phyloP scores from a whole-genome alignment of 208 protist species.

The Vickermania spadyakhi region DNA sequence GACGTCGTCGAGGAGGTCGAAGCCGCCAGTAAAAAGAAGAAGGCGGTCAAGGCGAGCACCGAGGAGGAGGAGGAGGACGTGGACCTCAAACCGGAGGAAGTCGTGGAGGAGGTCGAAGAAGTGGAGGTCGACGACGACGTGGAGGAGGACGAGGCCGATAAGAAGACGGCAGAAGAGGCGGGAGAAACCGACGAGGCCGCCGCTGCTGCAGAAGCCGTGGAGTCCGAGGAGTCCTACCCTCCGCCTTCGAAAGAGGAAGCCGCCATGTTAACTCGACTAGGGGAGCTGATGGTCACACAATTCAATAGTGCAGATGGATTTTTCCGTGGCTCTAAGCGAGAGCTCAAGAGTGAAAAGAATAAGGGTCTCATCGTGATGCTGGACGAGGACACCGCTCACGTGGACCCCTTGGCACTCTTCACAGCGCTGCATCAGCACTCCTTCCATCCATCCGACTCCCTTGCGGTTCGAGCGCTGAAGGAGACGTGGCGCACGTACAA shows the following conservation, averaged over 20 bases:
- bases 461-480: slow-evolving; percentile 54
- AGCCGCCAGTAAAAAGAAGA: slow-evolving; percentile 11
- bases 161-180: slow-evolving; percentile 8
- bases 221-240: neutral
- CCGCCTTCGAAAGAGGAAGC: neutral
- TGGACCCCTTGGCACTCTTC: slow-evolving; percentile 73
- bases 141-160: slow-evolving; percentile 17
- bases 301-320: slow-evolving; percentile 81
- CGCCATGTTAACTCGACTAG: slow-evolving; percentile 27
- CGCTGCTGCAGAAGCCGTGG: slow-evolving; percentile 5
- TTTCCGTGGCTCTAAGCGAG: slow-evolving; percentile 35
- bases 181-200: slow-evolving; percentile 10
- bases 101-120: neutral
- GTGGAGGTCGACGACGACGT: slow-evolving; percentile 7
- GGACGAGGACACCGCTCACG: slow-evolving; percentile 61
- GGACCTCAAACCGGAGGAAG: no score
- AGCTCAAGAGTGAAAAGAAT: slow-evolving; percentile 46
- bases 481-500: slow-evolving; percentile 63
- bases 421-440: slow-evolving; percentile 43
- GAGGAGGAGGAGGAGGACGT: slow-evolving; percentile 2
- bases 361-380: slow-evolving; percentile 44
- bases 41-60: slow-evolving; percentile 7
- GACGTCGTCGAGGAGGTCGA: slow-evolving; percentile 10
- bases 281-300: slow-evolving; percentile 72
- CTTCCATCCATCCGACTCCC: slow-evolving; percentile 22